Conservation (phyloP, 1,284 basidiomycete species). For the Cryptococcus sp. region DNA sequence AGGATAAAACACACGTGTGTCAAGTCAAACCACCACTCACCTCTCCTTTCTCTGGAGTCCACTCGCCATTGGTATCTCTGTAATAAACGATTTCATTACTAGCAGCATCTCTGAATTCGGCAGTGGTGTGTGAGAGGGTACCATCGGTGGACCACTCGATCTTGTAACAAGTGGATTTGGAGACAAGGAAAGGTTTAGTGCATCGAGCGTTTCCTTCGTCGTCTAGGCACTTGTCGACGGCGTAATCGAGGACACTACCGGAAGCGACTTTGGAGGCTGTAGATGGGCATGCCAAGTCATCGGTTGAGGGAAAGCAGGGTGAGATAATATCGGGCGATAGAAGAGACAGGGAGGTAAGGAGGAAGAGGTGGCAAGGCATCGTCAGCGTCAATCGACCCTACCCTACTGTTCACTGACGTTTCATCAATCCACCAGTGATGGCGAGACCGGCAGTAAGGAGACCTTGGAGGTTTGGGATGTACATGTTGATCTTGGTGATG, state of each 20-base stretch:
- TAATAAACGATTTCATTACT: constrained; percentile 43
- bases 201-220: constrained; percentile 38
- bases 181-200: constrained; percentile 43
- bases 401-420: constrained; percentile 20
- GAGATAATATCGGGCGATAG: background rate
- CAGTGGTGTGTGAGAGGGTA: constrained; percentile 43
- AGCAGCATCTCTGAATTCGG: constrained; percentile 43
- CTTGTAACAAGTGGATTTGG: constrained; percentile 42
- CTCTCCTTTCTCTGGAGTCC: constrained; percentile 44
- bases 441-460: constrained; percentile 34
- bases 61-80: constrained; percentile 45
- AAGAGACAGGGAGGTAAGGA: background rate
- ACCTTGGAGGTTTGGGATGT: constrained; percentile 38
- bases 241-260: constrained; percentile 41
- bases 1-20: background rate
- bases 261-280: constrained; percentile 20
- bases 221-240: constrained; percentile 43
- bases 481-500: constrained; percentile 22
- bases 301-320: background rate
- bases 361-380: background rate
- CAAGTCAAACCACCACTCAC: constrained; percentile 16
- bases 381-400: background rate
- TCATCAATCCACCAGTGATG: constrained; percentile 20
- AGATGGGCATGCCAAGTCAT: too few relatives aligned
- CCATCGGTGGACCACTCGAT: constrained; percentile 46